Percentiles rank a stretch among this genome's conserved stretches.
These are phyloP conservation scores for Myrmaecium sp. DNA, from an alignment of 2,329 filamentous ascomycete species.

Conservation along the genomic window DNA sequence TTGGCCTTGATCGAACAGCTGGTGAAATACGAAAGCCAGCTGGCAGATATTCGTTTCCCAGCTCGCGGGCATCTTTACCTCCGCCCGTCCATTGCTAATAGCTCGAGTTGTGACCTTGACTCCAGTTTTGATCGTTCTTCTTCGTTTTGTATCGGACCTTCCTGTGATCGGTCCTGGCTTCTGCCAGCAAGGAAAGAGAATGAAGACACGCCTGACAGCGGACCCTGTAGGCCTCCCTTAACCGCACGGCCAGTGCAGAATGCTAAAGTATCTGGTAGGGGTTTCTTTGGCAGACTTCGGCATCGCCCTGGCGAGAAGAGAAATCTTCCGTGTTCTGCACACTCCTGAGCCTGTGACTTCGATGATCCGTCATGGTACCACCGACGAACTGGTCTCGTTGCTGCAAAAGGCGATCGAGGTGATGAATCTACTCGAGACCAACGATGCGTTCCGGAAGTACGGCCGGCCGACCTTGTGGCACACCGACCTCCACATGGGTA, in stretches of 20 bases:
- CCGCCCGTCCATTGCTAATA: constrained; percentile 5
- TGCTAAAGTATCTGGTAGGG: constrained; percentile 5
- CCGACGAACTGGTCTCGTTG: constrained; percentile 7
- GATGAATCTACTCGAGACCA: constrained; percentile 5
- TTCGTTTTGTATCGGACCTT: constrained; percentile 9
- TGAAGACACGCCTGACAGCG: no score
- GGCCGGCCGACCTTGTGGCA: constrained; percentile 22
- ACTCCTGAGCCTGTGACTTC: constrained; percentile 2
- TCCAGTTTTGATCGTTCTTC: constrained; percentile 5
- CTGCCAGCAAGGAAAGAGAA: constrained; percentile 1
- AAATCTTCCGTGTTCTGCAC: constrained; percentile 6
- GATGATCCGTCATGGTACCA: constrained; percentile 6
- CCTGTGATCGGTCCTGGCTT: constrained; percentile 8
- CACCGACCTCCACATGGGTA: constrained; percentile 24
- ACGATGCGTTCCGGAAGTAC: constrained; percentile 9
- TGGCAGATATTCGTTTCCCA: constrained; percentile 11
- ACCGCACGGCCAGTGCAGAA: constrained; percentile 8
- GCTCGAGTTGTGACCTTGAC: constrained; percentile 4
- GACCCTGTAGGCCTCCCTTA: no score
- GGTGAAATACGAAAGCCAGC: constrained; percentile 9
- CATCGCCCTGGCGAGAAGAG: constrained; percentile 8
- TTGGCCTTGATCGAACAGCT: constrained; percentile 14
- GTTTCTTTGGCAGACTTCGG: constrained; percentile 8
- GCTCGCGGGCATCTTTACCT: constrained; percentile 18
- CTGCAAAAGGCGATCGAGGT: constrained; percentile 7